Evolutionary conservation across 495 filamentous ascomycete species (phyloP), one percentile per base, ranked within the genome.

Genomic region (Xylaria scruposa): DNA sequence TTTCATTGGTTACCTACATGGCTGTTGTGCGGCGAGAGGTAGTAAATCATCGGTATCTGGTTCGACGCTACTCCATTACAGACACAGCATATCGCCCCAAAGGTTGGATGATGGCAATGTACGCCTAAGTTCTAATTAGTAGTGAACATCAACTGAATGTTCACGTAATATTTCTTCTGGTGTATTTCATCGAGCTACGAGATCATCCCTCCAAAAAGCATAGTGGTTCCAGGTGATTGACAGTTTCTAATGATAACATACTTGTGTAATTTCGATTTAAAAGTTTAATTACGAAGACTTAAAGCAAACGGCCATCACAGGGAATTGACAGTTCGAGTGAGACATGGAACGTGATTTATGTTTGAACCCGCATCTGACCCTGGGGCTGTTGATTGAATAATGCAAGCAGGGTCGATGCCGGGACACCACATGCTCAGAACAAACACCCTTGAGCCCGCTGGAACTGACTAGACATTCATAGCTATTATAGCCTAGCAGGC

Each of bases 281-380:
- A 31, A 36, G 33, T 38, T 38, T 36, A 19, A 59, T 59, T 36
- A 36, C 21, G 51, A 26, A 15, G 21, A 54, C 10, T 54, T 1
- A 15, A 12, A 54, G 10, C 4, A 54, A 53, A 54, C 21, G 29
- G 9, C 24, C 24, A 36, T 19, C 7, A 54, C 42, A 12, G 13
- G 24, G 4, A 40, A 67, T 19, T 15, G 17, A 5, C n/a, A 67
- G 47, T 15, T 40, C 12, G 4, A 36, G 65, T 40, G 24, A 31
- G 15, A 65, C 51, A 17, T 67, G 65, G 56, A 67, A 67, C 65
- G 17, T 44, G 49, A 65, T 29, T 42, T 26, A 56, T 42, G 65
- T 67, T 44, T 44, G 65, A 54, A 24, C 36, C 47, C 21, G 65
- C 49, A 67, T 42, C 26, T 67, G 31, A n/a, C 53, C 46, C 33